Evolutionary conservation across 2,329 filamentous ascomycete species (phyloP), one percentile per base, ranked within the genome.

Genomic region (Trichoderma atrobrunneum): DNA sequence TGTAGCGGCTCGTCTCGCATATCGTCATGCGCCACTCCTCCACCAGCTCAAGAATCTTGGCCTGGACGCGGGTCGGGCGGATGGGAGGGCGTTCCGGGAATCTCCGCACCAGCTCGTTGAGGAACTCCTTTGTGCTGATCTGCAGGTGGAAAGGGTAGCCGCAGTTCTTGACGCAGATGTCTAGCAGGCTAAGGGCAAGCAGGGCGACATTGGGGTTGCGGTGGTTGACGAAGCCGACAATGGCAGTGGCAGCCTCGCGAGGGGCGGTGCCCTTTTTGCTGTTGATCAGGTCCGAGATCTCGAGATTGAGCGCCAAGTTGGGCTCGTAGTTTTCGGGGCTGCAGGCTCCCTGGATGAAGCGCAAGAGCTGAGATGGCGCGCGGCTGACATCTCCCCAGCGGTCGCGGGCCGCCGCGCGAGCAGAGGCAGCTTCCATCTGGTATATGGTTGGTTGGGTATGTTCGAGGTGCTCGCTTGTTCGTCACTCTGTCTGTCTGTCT

Each of bases 151-250:
- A 99, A 1, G 96, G 95, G 81, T 99, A 99, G 78, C 96, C 96
- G 87, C 96, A 99, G 85, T 99, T 99, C 87, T 99, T 99, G 83
- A 98, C 96, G 83, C 96, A 98, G 75, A 98, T 98, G 81, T 99
- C 96, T 80, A 99, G 93, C 76, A 99, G 89, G 84, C 91, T 91
- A 79, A 98, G 88, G 73, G 96, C 95, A 72, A 98, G 88, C 76
- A 99, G 86, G 73, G 95, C 92, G 76, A 99, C 94, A 82, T 97
- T 98, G 73, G 95, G 93, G 81, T 98, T 99, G 81, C 96, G 93
- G 82, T 97, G 94, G 84, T 99, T 99, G 86, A 98, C 91, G 80
- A 95, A 94, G 83, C 92, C 92, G 78, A 98, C 95, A 76, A 98
- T 97, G 75, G 94, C 90, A 75, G 97, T 90, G 73, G 95, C 95